phyloP scores from a whole-genome alignment of 2,329 filamentous ascomycete genomes.

The Furcasterigmium furcatum region DNA sequence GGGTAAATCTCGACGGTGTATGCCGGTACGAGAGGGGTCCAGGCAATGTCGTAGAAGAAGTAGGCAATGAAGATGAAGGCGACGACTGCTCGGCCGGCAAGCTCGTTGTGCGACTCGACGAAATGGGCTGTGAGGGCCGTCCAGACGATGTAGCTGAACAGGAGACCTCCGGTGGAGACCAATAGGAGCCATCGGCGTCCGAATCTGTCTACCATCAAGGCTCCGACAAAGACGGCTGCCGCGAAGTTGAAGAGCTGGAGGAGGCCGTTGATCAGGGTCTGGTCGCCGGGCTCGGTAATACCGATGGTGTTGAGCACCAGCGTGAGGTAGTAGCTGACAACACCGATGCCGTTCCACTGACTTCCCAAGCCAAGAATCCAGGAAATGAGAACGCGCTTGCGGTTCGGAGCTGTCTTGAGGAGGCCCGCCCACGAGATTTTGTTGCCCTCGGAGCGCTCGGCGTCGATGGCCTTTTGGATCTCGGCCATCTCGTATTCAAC shows the following conservation, averaged over 20 bases:
- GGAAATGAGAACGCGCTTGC: conserved; percentile 19
- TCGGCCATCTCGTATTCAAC: conserved; percentile 34
- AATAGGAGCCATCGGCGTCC: conserved; percentile 34
- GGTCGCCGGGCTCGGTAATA: conserved; percentile 24
- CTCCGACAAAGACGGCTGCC: conserved; percentile 23
- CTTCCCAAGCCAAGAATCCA: conserved; percentile 18
- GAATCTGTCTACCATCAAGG: conserved; percentile 31
- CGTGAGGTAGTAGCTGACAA: conserved; percentile 34
- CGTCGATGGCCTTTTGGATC: conserved; percentile 35
- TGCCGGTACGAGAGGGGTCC: conserved; percentile 25
- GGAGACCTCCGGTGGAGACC: conserved; percentile 24
- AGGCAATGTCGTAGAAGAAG: conserved; percentile 31
- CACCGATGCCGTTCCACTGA: conserved; percentile 22
- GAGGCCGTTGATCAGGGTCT: conserved; percentile 33
- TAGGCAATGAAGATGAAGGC: conserved; percentile 33
- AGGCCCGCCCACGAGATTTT: conserved; percentile 20
- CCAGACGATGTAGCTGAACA: conserved; percentile 25
- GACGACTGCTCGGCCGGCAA: conserved; percentile 22
- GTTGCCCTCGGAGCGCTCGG: conserved; percentile 47
- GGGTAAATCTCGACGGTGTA: conserved; percentile 23
- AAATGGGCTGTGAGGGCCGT: conserved; percentile 21
- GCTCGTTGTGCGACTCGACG: not conserved
- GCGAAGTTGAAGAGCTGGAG: conserved; percentile 24
- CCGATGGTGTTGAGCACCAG: conserved; percentile 29
- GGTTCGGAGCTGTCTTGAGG: conserved; percentile 21